Base-by-base conservation (phyloP, 2,329 filamentous ascomycete species). In the Pseudovirgaria hyperparasitica region DNA sequence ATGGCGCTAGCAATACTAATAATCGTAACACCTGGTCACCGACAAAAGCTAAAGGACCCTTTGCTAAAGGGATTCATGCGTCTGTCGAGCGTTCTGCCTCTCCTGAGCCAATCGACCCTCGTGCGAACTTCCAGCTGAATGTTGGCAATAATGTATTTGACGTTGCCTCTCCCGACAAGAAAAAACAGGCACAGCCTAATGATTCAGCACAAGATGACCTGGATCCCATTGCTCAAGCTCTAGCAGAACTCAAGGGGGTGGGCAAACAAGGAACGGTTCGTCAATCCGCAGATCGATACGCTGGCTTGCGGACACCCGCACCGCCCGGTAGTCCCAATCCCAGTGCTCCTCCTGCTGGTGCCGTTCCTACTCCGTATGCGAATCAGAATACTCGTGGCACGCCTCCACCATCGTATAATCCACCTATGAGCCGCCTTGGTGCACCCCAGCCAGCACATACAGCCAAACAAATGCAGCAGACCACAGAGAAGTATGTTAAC, bases 91-190 rank as follows among this genome's bases (percentile, higher is more conserved):
- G 41, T 7, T 48, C 58, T 38, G 36, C 62, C n/a, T 65, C 60
- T 39, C 63, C 61, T 28, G 92, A 84, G 43, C 84, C 82, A 4
- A 86, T 90, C 19, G 90, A 94, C 46, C 86, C 87, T 30, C 77
- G 90, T 35, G 85, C 87, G 20, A 93, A 80, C 50, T 76, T 96
- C 42, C 87, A 92, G 34, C 66, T 98, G 16, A 94, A 94, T 43
- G 72, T 98, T 29, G 90, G 90, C 6, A 84, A 92, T 43, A 98
- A 98, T 43, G 84, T 98, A 8, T 93, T 98, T 44, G 76, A 92
- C 30, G 87, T 98, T 7, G 79, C 81, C 9, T 79, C 79, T 6
- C 77, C 82, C 0, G 81, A 87, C 33, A 39, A 43, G 16, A 51
- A 51, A 21, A 52, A 68, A 65, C 37, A 66, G 65, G 26, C 46